Evolutionary conservation across 148 eudicot genomes (phyloP).

Genomic region (Bassia scoparia): DNA sequence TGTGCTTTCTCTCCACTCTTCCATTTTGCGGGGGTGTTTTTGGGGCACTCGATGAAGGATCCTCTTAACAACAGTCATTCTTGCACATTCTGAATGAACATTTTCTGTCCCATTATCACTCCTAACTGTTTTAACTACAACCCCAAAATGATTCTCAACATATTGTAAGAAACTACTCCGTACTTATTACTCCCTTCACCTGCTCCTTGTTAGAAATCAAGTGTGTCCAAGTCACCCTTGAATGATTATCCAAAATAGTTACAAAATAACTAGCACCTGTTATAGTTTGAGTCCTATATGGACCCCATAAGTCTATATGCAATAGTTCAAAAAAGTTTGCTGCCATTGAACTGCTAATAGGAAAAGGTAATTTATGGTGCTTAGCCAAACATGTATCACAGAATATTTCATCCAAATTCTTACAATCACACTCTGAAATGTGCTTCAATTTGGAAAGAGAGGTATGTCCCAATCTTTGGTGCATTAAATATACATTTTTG

Average conservation of each 20-base stretch:
- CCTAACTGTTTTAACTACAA: background rate
- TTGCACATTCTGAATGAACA: background rate
- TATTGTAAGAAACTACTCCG: background rate
- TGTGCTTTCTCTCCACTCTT: too few species aligned
- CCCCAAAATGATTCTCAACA: background rate
- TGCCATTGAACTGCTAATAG: background rate
- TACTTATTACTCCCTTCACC: background rate
- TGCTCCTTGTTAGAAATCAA: background rate
- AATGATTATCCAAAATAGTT: background rate
- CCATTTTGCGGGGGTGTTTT: background rate
- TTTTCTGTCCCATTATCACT: background rate
- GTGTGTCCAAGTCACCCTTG: background rate
- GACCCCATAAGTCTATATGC: background rate
- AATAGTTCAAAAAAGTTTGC: background rate
- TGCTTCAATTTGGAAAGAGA: background rate
- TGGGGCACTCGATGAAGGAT: background rate
- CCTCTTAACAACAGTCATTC: background rate
- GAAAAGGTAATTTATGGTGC: background rate
- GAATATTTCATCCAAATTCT: background rate
- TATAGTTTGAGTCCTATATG: background rate
- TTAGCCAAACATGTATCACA: background rate
- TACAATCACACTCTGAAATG: background rate
- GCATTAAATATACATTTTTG: background rate
- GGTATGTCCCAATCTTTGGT: background rate
- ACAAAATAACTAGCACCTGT: background rate